Evolutionary conservation across 495 filamentous ascomycete species (phyloP), one percentile per base, ranked within the genome.

Genomic region (Aspergillus funiculosus): DNA sequence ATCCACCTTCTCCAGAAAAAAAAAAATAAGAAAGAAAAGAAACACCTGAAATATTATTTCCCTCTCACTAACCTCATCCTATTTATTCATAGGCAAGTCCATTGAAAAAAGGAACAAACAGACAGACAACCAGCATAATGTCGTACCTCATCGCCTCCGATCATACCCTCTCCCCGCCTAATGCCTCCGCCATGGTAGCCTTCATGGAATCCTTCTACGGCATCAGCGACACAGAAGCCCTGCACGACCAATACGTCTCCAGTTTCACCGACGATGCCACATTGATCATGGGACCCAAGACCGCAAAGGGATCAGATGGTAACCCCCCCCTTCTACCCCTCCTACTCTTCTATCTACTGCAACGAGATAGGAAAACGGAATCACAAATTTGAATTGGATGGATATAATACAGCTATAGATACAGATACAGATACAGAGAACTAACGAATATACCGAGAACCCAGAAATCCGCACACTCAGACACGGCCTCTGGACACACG

Each of bases 191-290:
- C 21, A 62, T 76, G 41, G 52, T 64, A 40, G 35, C 56, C 17
- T 81, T 77, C 62, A 72, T 81, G 60, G 65, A 76, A 55, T 55
- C 67, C 30, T 82, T 84, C 66, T 84, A 82, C 55, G 53, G 59
- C 19, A 71, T 66, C 10, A 78, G 76, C 38, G 80, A 83, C 54
- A 77, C 68, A 9, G 74, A 79, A 21, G 66, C 69, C 31, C 58
- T 63, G 4, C 76, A 82, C 53, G 75, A 79, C 18, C 61, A 66
- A 54, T 83, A 82, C 53, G 72, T 73, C 13, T 50, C 66, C 17
- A 65, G 41, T 29, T 84, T 81, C 56, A 80, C 79, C 0, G 42
- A 60, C 0, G 71, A 77, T 57, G 80, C 76, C 0, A 77, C 69
- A 0, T 36, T 84, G 17, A 71, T 81, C 5, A 77, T 83, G 74